These are phyloP conservation scores for Excoecaria cochinchinensis DNA, from an alignment of 345 rosid genomes.

Conservation along the genomic window DNA sequence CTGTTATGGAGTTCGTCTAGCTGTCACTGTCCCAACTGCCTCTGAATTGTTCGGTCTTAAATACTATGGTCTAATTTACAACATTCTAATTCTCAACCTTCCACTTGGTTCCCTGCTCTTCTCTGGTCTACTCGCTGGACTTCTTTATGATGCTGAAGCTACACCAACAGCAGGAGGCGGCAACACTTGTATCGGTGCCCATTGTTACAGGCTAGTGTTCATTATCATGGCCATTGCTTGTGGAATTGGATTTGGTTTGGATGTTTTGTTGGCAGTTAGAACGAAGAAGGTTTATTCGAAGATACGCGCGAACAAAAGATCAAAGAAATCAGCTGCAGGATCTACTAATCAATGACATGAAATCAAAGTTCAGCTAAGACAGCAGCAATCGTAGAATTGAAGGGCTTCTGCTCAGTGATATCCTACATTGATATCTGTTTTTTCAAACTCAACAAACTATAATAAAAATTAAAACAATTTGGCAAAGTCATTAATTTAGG, in stretches of 20 bases:
- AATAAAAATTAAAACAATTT: too few relatives aligned
- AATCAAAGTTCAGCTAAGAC: neutral
- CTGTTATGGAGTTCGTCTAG: slow-evolving; percentile 89
- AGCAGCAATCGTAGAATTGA: slow-evolving; percentile 20
- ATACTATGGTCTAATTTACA: slow-evolving; percentile 81
- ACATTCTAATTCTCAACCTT: slow-evolving; percentile 80
- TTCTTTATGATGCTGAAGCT: slow-evolving; percentile 76
- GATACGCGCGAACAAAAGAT: slow-evolving; percentile 52
- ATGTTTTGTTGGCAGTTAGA: slow-evolving; percentile 53
- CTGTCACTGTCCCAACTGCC: slow-evolving; percentile 82
- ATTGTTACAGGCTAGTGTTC: slow-evolving; percentile 80
- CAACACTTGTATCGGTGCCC: slow-evolving; percentile 82
- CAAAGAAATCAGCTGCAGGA: slow-evolving; percentile 32
- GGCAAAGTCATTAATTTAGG: too few relatives aligned
- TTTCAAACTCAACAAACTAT: too few relatives aligned
- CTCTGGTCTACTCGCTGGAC: slow-evolving; percentile 88
- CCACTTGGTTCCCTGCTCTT: slow-evolving; percentile 94
- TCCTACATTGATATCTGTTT: neutral
- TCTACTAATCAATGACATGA: slow-evolving; percentile 12
- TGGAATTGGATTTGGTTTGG: slow-evolving; percentile 65
- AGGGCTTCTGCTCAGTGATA: slow-evolving; percentile 17
- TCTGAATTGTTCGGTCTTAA: slow-evolving; percentile 96
- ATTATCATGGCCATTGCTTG: slow-evolving; percentile 68
- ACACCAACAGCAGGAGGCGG: slow-evolving; percentile 74
- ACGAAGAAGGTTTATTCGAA: slow-evolving; percentile 59